Base-by-base conservation (phyloP, 2,329 filamentous ascomycete genomes). In the Trichoderma brevicompactum region DNA sequence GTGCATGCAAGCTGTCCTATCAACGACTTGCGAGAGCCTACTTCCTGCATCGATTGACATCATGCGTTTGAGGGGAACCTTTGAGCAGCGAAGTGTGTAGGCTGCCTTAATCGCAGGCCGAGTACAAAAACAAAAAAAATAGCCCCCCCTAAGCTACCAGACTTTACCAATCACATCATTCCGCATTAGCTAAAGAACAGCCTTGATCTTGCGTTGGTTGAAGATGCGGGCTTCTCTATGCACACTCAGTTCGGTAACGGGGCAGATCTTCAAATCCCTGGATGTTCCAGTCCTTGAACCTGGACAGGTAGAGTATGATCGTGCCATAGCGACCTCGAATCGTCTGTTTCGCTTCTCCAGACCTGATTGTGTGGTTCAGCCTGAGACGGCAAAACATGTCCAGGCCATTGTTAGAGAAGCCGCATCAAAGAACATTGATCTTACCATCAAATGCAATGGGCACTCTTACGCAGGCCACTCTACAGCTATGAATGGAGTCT, bases 391-490 rank as follows among this genome's bases (percentile, higher is more conserved):
- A 44, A 28, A 41, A 12, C 53, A 56, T 12, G 53, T 56, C 23
- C 53, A 56, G 19, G 38, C 53, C 3, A 56, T 56, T 32, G 38
- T 56, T 32, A 56, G 40, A 34, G 53, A 56, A 44, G 53, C 53
- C 28, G 53, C 53, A 5, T 44, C 38, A 28, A 56, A 44, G 38
- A 44, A 44, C 3, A 28, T 56, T 13, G 40, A 56, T 34, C 53
- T 56, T 13, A 56, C 38, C 3, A 56, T 56, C 38, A 56, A 56
- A 32, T 56, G 53, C 38, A 56, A 56, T 44, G 53, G 53, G 6
- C 38, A 56, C 15, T 56, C 53, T 32, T 56, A 56, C 13, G 53
- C 53, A 17, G 53, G 53, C 5, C 40, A 56, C 23, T 56, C 53
- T 12, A 56, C 53, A 9, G 53, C 53, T 38, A 43, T 56, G 19